phyloP scores from a whole-genome alignment of 129 eudicot species.

The Centella asiatica region DNA sequence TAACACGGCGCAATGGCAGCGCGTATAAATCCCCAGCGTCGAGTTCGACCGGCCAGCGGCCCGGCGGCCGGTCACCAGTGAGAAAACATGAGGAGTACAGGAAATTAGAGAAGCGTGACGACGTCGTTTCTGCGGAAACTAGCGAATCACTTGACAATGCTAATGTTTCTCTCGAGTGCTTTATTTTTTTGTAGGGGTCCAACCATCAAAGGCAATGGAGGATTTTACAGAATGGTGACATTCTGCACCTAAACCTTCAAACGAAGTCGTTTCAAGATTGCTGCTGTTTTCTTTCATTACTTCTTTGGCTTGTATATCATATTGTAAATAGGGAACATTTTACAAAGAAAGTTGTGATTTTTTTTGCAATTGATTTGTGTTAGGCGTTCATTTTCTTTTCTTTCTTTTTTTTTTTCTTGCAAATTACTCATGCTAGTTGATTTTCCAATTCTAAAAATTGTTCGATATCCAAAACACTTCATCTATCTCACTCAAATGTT shows the following conservation, averaged over 20 bases:
- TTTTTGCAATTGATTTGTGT: too few relatives aligned
- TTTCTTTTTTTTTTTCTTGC: not conserved
- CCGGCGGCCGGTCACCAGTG: conserved; percentile 15
- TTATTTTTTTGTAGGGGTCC: conserved; percentile 46
- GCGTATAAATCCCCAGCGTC: conserved; percentile 4
- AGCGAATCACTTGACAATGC: conserved; percentile 72
- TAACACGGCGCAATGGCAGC: conserved; percentile 22
- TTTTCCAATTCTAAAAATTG: not conserved
- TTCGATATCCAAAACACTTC: too few relatives aligned
- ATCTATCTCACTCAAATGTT: too few relatives aligned
- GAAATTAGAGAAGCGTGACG: conserved; percentile 12
- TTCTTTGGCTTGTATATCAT: too few relatives aligned
- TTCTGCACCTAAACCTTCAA: too few relatives aligned
- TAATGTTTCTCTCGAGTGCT: conserved; percentile 71
- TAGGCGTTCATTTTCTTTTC: not conserved
- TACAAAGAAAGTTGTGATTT: too few relatives aligned
- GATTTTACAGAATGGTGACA: too few relatives aligned
- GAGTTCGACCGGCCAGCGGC: conserved; percentile 8
- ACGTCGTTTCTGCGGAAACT: conserved; percentile 23
- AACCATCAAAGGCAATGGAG: too few relatives aligned
- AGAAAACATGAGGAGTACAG: conserved; percentile 3
- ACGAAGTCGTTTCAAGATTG: too few relatives aligned
- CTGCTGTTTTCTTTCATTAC: too few relatives aligned
- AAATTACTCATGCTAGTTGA: too few relatives aligned
- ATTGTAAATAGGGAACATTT: too few relatives aligned